These are phyloP conservation scores for Umbelopsis isabellina DNA, from an alignment of 192 early-diverging fungal genomes.

Conservation along the genomic window DNA sequence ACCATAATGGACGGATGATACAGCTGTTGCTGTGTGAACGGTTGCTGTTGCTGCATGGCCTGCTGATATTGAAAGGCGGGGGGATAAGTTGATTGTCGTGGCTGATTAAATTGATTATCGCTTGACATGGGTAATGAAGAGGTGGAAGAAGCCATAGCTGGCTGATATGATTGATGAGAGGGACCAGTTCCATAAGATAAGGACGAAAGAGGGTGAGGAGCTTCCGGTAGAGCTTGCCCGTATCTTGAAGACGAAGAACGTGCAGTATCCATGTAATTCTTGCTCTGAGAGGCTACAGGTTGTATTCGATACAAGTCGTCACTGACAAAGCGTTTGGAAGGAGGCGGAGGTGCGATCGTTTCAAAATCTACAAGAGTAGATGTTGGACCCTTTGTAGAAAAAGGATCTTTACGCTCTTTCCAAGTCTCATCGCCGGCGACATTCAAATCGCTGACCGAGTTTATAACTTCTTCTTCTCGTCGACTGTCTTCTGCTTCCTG, in stretches of 20 bases:
- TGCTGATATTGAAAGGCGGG: conserved; percentile 1
- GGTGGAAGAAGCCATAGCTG: not conserved
- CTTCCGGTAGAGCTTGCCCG: not conserved
- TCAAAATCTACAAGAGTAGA: conserved; percentile 28
- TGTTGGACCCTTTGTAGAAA: conserved; percentile 23
- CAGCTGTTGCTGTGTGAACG: conserved; percentile 36
- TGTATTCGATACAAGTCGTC: not conserved
- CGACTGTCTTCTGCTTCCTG: not conserved
- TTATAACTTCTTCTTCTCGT: conserved; percentile 3
- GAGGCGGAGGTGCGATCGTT: conserved; percentile 22
- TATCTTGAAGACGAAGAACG: conserved; percentile 3
- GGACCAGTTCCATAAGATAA: conserved; percentile 1
- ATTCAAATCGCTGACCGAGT: conserved; percentile 16
- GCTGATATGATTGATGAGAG: not conserved
- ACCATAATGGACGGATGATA: conserved; percentile 54
- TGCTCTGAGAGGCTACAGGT: not conserved
- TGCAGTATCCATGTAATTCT: conserved; percentile 3
- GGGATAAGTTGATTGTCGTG: conserved; percentile 5
- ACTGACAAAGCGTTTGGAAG: conserved; percentile 20
- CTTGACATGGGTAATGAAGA: conserved; percentile 12
- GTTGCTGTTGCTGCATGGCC: conserved; percentile 47
- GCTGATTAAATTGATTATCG: conserved; percentile 25
- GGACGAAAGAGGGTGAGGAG: not conserved
- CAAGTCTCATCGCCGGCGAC: conserved; percentile 18
- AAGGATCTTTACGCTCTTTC: conserved; percentile 28